Conservation (phyloP, 1,284 basidiomycete genomes). For the Mycena citricolor region DNA sequence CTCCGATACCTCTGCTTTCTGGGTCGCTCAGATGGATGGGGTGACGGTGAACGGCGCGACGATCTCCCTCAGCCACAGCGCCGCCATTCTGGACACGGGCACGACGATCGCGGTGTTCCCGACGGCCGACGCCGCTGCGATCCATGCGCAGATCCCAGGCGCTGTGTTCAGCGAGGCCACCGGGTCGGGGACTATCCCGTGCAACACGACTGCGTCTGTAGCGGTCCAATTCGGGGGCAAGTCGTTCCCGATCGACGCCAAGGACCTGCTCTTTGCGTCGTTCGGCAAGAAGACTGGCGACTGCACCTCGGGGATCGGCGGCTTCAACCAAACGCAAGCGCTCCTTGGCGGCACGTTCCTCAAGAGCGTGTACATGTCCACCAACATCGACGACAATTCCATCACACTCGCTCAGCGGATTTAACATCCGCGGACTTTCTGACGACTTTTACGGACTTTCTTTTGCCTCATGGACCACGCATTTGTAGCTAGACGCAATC, state of each 20-base stretch:
- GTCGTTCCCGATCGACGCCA: constrained; percentile 58
- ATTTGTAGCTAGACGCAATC: too few relatives aligned
- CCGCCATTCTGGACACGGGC: constrained; percentile 73
- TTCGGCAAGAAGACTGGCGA: constrained; percentile 52
- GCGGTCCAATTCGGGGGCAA: constrained; percentile 65
- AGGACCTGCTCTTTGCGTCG: constrained; percentile 70
- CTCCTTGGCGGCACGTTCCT: constrained; percentile 64
- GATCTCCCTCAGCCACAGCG: constrained; percentile 50
- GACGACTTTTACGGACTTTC: too few relatives aligned
- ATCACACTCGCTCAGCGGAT: constrained; percentile 52
- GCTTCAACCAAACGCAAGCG: constrained; percentile 57
- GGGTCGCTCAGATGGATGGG: constrained; percentile 62
- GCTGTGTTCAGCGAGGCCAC: constrained; percentile 50
- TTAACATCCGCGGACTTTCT: not conserved
- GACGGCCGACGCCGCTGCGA: constrained; percentile 52
- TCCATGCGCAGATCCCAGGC: constrained; percentile 57
- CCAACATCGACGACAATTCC: constrained; percentile 54
- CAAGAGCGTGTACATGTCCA: constrained; percentile 68
- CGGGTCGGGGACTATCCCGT: constrained; percentile 67
- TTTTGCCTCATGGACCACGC: too few relatives aligned
- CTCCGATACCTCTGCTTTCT: constrained; percentile 64
- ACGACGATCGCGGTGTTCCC: constrained; percentile 33
- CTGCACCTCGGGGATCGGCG: constrained; percentile 70
- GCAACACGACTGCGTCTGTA: constrained; percentile 61
- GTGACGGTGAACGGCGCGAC: constrained; percentile 32